phyloP scores from a whole-genome alignment of 352 stramenopile species.

The Pythium folliculosum region DNA sequence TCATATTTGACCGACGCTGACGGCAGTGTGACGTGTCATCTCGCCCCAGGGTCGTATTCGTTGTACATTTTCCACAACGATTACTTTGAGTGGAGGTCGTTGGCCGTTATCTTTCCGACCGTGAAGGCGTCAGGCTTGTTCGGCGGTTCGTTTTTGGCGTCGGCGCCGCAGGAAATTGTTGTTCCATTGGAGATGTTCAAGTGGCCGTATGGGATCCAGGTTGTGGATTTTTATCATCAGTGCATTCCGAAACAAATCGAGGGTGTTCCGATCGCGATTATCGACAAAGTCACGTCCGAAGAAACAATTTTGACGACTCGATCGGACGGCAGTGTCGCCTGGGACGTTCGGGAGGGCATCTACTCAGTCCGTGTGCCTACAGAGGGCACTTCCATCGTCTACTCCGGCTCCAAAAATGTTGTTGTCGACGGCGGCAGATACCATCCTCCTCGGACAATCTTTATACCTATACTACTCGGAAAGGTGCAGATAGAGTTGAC shows the following conservation, averaged over 20 bases:
- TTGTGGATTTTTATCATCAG: slow-evolving; percentile 73
- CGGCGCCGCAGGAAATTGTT: slow-evolving; percentile 49
- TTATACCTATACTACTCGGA: slow-evolving; percentile 58
- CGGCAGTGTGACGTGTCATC: slow-evolving; percentile 38
- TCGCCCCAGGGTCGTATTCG: slow-evolving; percentile 63
- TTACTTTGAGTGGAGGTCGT: slow-evolving; percentile 73
- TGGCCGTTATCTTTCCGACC: slow-evolving; percentile 54
- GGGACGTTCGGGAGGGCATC: slow-evolving; percentile 60
- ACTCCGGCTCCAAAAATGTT: slow-evolving; percentile 68
- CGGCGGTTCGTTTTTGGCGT: slow-evolving; percentile 31
- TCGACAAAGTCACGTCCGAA: slow-evolving; percentile 56
- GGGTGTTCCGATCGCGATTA: slow-evolving; percentile 54
- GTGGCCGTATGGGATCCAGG: slow-evolving; percentile 62
- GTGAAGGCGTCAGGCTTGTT: slow-evolving; percentile 45
- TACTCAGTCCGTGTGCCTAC: slow-evolving; percentile 55
- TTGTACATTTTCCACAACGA: slow-evolving; percentile 73
- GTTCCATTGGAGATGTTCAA: slow-evolving; percentile 59
- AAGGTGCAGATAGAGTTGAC: slow-evolving; percentile 43
- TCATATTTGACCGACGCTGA: slow-evolving; percentile 44
- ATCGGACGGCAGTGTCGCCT: slow-evolving; percentile 40
- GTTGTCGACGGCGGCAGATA: slow-evolving; percentile 65
- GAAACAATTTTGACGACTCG: slow-evolving; percentile 49
- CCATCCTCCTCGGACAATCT: slow-evolving; percentile 46
- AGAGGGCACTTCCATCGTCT: slow-evolving; percentile 65
- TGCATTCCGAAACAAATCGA: slow-evolving; percentile 38